These are phyloP conservation scores for Floccularia luteovirens DNA, from an alignment of 768 basidiomycete genomes.

Conservation along the genomic window DNA sequence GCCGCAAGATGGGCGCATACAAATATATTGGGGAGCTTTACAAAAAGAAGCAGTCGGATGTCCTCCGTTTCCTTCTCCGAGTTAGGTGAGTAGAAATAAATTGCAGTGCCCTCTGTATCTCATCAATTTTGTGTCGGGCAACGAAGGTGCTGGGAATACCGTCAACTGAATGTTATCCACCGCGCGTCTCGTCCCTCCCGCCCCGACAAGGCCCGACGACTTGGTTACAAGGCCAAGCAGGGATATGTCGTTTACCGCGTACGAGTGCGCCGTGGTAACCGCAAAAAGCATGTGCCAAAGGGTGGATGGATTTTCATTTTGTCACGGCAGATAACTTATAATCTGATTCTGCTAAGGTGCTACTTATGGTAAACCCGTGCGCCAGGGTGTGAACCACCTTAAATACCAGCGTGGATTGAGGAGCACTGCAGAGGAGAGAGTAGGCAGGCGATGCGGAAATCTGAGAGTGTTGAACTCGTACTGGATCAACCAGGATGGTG, in stretches of 20 bases:
- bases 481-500: slow-evolving; percentile 99
- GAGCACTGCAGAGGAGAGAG: slow-evolving; percentile 95
- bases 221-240: slow-evolving; percentile 99
- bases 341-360: slow-evolving; percentile 51
- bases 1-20: slow-evolving; percentile 83
- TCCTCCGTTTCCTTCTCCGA: slow-evolving; percentile 95
- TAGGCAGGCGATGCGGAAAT: slow-evolving; percentile 94
- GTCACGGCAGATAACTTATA: background rate
- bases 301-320: slow-evolving; percentile 46
- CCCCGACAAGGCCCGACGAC: slow-evolving; percentile 97
- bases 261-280: slow-evolving; percentile 95
- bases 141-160: slow-evolving; percentile 95
- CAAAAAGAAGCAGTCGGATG: slow-evolving; percentile 98
- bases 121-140: background rate
- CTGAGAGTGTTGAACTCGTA: slow-evolving; percentile 96
- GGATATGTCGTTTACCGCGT: slow-evolving; percentile 98
- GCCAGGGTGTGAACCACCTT: slow-evolving; percentile 99
- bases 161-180: slow-evolving; percentile 97
- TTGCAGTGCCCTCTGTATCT: background rate
- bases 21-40: slow-evolving; percentile 96
- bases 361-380: slow-evolving; percentile 98
- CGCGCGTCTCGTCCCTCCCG: slow-evolving; percentile 96
- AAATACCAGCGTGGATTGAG: slow-evolving; percentile 94
- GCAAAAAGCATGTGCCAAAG: slow-evolving; percentile 98
- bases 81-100: slow-evolving; percentile 58